Conservation (phyloP, 345 rosid species). For the Corchorus capsularis region DNA sequence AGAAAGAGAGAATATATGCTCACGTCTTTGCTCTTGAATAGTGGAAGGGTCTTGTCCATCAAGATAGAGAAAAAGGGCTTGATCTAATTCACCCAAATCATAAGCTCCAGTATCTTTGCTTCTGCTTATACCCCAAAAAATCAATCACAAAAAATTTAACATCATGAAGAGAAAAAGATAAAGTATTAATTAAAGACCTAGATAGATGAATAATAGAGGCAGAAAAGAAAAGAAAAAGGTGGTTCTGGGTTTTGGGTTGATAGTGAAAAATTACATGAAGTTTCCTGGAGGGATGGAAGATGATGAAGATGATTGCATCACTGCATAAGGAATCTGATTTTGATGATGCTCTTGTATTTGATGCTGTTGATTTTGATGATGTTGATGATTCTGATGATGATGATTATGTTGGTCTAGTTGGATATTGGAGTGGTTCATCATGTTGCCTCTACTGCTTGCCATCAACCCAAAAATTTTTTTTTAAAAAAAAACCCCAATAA, state of each 20-base stretch:
- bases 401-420: constrained; percentile 38
- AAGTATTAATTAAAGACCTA: neutral
- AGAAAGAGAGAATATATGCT: constrained; percentile 28
- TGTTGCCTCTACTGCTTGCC: constrained; percentile 46
- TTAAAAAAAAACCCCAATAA: constrained; percentile 17
- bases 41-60: constrained; percentile 76
- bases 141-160: neutral
- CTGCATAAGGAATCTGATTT: constrained; percentile 50
- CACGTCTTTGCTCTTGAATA: constrained; percentile 76
- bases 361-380: constrained; percentile 24
- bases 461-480: constrained; percentile 35
- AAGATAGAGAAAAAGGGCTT: constrained; percentile 88
- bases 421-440: constrained; percentile 29
- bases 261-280: constrained; percentile 56
- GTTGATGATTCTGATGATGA: constrained; percentile 21
- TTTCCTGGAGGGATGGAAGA: constrained; percentile 53
- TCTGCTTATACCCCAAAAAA: constrained; percentile 22
- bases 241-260: neutral
- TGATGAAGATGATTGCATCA: constrained; percentile 52
- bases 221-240: neutral
- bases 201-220: neutral
- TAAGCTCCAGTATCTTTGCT: constrained; percentile 49
- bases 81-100: constrained; percentile 93
- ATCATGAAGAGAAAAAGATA: neutral
- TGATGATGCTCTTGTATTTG: constrained; percentile 43